Percentiles rank a stretch among this genome's conserved stretches.
Conservation (phyloP, 129 eudicot species). For the Ambrosia artemisiifolia region DNA sequence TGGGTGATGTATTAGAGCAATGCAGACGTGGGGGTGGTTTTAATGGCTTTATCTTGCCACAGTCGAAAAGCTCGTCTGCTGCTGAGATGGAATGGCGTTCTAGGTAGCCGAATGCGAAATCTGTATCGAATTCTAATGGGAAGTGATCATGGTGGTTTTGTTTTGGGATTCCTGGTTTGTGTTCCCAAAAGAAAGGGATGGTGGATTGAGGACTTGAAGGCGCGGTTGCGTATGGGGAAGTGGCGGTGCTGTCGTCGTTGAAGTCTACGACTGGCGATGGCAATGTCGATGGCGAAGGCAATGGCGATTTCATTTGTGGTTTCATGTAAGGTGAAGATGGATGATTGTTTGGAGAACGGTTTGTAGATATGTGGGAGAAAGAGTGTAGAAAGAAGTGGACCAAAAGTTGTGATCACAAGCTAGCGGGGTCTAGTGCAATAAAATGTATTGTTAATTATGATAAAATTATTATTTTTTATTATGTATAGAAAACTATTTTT, state of each 20-base stretch:
- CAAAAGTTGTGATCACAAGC: too few relatives aligned
- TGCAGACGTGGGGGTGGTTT: constrained; percentile 62
- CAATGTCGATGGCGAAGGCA: constrained; percentile 14
- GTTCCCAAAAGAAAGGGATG: constrained; percentile 64
- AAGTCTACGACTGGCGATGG: constrained; percentile 39
- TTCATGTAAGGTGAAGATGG: constrained; percentile 25
- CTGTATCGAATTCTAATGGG: constrained; percentile 35
- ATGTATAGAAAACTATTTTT: too few relatives aligned
- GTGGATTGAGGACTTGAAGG: constrained; percentile 40
- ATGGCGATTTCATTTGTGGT: constrained; percentile 10
- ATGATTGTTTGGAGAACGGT: constrained; percentile 23
- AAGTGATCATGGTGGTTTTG: not conserved
- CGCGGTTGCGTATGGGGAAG: constrained; percentile 42
- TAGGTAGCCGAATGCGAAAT: constrained; percentile 68
- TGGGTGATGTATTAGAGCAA: constrained; percentile 36
- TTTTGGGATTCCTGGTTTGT: constrained; percentile 48
- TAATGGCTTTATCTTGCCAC: constrained; percentile 73
- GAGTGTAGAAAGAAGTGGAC: constrained; percentile 18
- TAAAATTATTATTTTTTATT: too few relatives aligned
- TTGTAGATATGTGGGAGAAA: constrained; percentile 12
- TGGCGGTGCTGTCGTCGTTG: constrained; percentile 38
- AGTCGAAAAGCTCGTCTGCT: constrained; percentile 86
- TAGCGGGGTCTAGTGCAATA: too few relatives aligned
- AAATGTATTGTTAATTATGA: too few relatives aligned
- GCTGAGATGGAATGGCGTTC: constrained; percentile 45